These are phyloP conservation scores for Paragyromitra xinjiangensis DNA, from an alignment of 495 filamentous ascomycete species.

Conservation along the genomic window DNA sequence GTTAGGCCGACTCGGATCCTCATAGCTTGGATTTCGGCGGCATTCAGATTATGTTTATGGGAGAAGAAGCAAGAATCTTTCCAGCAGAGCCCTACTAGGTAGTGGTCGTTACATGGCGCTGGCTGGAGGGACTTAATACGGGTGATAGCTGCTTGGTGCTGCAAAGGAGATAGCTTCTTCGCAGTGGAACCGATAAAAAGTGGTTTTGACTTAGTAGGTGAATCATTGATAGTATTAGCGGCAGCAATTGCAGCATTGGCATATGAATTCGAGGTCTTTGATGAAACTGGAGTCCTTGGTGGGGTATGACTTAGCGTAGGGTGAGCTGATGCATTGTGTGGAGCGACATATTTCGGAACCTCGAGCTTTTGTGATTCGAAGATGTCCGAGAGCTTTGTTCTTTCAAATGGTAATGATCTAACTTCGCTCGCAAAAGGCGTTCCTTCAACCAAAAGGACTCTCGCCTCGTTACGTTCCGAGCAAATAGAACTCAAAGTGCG, in stretches of 20 bases:
- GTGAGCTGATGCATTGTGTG: neutral
- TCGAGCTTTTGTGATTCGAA: slow-evolving; percentile 55
- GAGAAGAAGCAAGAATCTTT: slow-evolving; percentile 53
- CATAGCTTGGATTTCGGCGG: slow-evolving; percentile 52
- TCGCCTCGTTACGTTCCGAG: slow-evolving; percentile 43
- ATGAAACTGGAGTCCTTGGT: slow-evolving; percentile 1
- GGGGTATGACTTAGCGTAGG: neutral
- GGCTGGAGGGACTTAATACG: slow-evolving; percentile 50
- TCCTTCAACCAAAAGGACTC: slow-evolving; percentile 54
- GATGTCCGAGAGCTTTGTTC: slow-evolving; percentile 35
- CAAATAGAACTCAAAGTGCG: slow-evolving; percentile 48
- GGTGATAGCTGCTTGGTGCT: slow-evolving; percentile 47
- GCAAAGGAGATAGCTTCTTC: slow-evolving; percentile 24
- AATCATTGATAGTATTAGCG: slow-evolving; percentile 9
- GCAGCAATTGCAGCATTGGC: slow-evolving; percentile 40
- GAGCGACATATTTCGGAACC: slow-evolving; percentile 20
- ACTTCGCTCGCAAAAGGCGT: slow-evolving; percentile 54
- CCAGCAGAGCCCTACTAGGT: slow-evolving; percentile 52
- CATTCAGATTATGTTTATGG: slow-evolving; percentile 49
- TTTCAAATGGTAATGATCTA: slow-evolving; percentile 39
- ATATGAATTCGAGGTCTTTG: slow-evolving; percentile 35
- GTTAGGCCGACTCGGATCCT: slow-evolving; percentile 50
- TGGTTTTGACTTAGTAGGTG: slow-evolving; percentile 26
- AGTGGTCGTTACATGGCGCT: slow-evolving; percentile 56
- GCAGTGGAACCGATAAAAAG: slow-evolving; percentile 40